Conservation (phyloP, 192 early-diverging fungal species). For the Chytriomyces sp. region DNA sequence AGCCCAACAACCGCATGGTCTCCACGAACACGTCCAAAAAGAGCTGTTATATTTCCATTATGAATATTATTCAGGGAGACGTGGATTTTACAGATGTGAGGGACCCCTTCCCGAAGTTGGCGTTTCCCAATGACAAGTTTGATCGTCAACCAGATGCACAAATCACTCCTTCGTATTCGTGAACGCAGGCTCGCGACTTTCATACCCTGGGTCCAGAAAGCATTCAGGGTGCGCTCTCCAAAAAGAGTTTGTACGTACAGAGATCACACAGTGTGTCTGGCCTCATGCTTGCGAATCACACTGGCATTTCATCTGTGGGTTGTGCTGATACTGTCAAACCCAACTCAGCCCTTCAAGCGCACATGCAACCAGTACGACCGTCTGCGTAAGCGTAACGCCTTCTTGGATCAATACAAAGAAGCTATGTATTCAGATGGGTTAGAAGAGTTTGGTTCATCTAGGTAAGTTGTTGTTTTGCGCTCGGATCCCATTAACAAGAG, state of each 20-base stretch:
- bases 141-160: conserved; percentile 75
- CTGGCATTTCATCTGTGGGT: conserved; percentile 80
- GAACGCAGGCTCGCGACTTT: conserved; percentile 93
- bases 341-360: conserved; percentile 77
- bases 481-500: conserved; percentile 11
- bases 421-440: conserved; percentile 62
- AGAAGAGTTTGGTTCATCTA: conserved; percentile 91
- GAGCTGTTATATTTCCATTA: conserved; percentile 95
- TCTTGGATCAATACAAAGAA: conserved; percentile 92
- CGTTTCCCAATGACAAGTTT: conserved; percentile 4
- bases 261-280: conserved; percentile 93
- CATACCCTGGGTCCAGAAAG: conserved; percentile 98
- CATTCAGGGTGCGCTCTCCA: conserved; percentile 95
- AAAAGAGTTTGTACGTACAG: conserved; percentile 89
- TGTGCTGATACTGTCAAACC: conserved; percentile 6
- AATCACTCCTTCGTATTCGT: conserved; percentile 91
- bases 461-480: conserved; percentile 30
- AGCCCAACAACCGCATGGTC: conserved; percentile 98
- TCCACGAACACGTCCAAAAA: conserved; percentile 88
- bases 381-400: conserved; percentile 92
- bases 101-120: background rate
- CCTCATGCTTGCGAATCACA: conserved; percentile 98
- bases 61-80: conserved; percentile 99
- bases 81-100: conserved; percentile 93
- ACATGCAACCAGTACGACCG: conserved; percentile 92